These are phyloP conservation scores for Sicyos edulis DNA, from an alignment of 306 rosid genomes.

Conservation along the genomic window DNA sequence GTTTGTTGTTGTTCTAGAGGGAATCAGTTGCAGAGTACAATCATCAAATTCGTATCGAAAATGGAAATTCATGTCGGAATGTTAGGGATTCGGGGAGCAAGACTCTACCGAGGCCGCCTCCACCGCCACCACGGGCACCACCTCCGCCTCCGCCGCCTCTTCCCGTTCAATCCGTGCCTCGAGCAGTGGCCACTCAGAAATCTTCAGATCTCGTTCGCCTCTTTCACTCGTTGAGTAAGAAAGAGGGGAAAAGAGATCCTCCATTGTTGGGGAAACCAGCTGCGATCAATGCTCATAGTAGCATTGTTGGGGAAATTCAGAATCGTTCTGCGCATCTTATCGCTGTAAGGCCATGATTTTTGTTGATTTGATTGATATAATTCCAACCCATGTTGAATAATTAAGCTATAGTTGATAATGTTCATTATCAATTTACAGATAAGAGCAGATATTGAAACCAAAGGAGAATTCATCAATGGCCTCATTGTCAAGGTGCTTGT, in stretches of 20 bases:
- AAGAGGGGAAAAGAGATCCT: constrained; percentile 44
- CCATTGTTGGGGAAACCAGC: constrained; percentile 35
- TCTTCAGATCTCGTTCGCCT: constrained; percentile 44
- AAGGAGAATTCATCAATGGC: constrained; percentile 76
- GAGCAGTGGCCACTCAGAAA: constrained; percentile 38
- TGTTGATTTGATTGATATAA: constrained; percentile 21
- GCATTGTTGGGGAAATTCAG: constrained; percentile 93
- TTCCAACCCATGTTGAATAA: neutral
- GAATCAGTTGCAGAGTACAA: constrained; percentile 43
- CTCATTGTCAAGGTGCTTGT: constrained; percentile 64
- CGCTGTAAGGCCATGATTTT: constrained; percentile 53
- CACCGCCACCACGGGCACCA: constrained; percentile 30
- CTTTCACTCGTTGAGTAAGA: constrained; percentile 51
- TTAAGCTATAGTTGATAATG: neutral
- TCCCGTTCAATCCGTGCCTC: constrained; percentile 38
- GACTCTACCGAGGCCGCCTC: constrained; percentile 25
- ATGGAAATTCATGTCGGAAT: constrained; percentile 15
- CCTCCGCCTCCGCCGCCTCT: constrained; percentile 53
- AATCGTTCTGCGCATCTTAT: constrained; percentile 88
- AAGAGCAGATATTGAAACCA: constrained; percentile 76
- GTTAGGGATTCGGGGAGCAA: constrained; percentile 27
- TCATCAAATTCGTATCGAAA: constrained; percentile 36
- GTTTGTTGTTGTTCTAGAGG: constrained; percentile 36
- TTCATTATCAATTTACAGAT: constrained; percentile 51
- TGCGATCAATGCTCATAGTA: constrained; percentile 57